Conservation (phyloP, 1,284 basidiomycete genomes). For the Fomitiporia mediterranea region DNA sequence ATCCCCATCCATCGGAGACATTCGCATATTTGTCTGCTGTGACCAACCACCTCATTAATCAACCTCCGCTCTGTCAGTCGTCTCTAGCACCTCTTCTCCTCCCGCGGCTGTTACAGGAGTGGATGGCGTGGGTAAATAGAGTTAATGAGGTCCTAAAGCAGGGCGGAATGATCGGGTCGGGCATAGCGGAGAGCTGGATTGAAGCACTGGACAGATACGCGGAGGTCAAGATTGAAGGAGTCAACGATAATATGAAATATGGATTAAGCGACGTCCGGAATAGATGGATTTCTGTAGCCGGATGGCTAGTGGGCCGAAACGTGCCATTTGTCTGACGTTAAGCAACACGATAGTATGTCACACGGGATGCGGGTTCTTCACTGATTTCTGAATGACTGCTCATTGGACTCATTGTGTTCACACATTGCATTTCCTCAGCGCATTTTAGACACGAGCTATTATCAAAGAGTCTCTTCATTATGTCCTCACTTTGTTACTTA, state of each 20-base stretch:
- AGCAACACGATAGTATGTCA: neutral
- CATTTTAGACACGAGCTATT: neutral
- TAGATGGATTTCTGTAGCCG: slow-evolving; percentile 65
- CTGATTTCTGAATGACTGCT: slow-evolving; percentile 4
- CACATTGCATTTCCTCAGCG: neutral
- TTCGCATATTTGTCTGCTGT: slow-evolving; percentile 65
- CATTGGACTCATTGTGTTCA: neutral
- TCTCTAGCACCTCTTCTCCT: slow-evolving; percentile 52
- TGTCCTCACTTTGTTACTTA: neutral
- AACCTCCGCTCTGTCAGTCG: slow-evolving; percentile 59
- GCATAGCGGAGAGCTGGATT: slow-evolving; percentile 63
- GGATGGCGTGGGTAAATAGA: slow-evolving; percentile 69
- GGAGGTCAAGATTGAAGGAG: slow-evolving; percentile 43
- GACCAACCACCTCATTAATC: slow-evolving; percentile 60
- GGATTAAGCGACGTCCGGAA: slow-evolving; percentile 57
- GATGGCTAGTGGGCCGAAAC: slow-evolving; percentile 68
- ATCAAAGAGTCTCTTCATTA: neutral
- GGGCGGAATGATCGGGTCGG: slow-evolving; percentile 72
- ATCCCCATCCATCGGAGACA: slow-evolving; percentile 64
- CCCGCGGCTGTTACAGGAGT: slow-evolving; percentile 62
- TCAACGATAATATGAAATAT: slow-evolving; percentile 30
- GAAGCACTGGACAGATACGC: slow-evolving; percentile 61
- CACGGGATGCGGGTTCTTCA: neutral
- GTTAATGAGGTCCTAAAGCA: slow-evolving; percentile 42
- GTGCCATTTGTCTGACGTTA: slow-evolving; percentile 17